Base-by-base conservation (phyloP, 2,329 filamentous ascomycete species). In the Diaporthe citrichinensis region DNA sequence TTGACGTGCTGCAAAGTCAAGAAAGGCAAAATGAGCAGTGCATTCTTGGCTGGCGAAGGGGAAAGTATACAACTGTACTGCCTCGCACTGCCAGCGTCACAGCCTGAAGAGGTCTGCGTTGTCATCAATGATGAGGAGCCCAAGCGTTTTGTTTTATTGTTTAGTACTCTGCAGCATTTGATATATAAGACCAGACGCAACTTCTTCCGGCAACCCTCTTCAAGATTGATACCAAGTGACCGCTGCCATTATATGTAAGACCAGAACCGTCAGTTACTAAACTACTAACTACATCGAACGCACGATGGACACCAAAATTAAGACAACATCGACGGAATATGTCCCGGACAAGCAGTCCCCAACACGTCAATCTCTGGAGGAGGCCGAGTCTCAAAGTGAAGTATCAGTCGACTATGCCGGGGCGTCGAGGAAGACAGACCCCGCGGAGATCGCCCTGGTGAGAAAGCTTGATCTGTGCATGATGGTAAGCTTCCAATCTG, bases 401-500 rank as follows among this genome's bases (percentile, higher is more conserved):
- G 34, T 41, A 17, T 68, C 65, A 10, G 46, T 73, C 17, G 59
- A 73, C 49, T 68, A 73, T 68, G 59, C 61, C n/a, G 72, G 72
- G 4, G 51, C 72, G 4, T 51, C 72, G 28, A 65, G 51, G 25
- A 73, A 73, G 49, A 73, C 72, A 14, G 72, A 73, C 15, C 72
- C 72, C 34, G 59, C 39, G 49, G 72, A 73, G 34, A 73, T 68
- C 59, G 41, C 51, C 20, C 72, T 73, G n/a, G 72, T 73, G 25
- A 51, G 58, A 28, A 73, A 73, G 25, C 49, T 68, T 25, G 72
- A 73, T 41, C 4, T 57, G 12, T 73, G 51, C 12, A 73, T 68
- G 59, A 53, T 73, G 59, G 72, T 73, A n/a, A 41, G 61, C 23
- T 15, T 28, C 39, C 2, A 25, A 36, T 34, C n/a, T 15, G n/a